Conservation (phyloP, 2,329 filamentous ascomycete species). For the Tetracladium maxilliforme region DNA sequence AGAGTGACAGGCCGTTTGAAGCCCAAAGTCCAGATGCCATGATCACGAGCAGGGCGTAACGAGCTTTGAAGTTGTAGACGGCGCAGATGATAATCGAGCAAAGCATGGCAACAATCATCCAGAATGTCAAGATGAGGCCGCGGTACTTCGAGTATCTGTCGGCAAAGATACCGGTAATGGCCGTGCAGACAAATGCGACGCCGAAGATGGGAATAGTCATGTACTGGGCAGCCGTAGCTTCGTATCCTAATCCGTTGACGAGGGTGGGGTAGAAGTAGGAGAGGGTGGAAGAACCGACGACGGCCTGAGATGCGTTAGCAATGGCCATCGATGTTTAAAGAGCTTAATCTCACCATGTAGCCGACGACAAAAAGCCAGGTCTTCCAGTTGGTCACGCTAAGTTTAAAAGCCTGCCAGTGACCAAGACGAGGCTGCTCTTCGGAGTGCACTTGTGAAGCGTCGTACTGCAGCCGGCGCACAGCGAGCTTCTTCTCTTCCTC, state of each 20-base stretch:
- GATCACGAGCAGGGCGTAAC: slow-evolving; percentile 31
- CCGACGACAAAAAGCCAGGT: slow-evolving; percentile 24
- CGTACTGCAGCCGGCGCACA: slow-evolving; percentile 21
- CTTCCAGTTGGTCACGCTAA: no score
- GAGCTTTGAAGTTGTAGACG: slow-evolving; percentile 27
- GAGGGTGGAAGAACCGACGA: slow-evolving; percentile 29
- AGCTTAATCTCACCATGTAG: slow-evolving; percentile 20
- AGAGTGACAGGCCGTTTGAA: slow-evolving; percentile 28
- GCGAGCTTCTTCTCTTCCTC: slow-evolving; percentile 20
- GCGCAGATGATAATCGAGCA: slow-evolving; percentile 13
- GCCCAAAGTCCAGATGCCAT: slow-evolving; percentile 35
- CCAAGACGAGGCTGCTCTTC: slow-evolving; percentile 23
- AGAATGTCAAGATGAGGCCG: slow-evolving; percentile 27
- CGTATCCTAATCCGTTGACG: slow-evolving; percentile 34
- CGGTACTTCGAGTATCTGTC: slow-evolving; percentile 25
- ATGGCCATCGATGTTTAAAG: slow-evolving; percentile 3
- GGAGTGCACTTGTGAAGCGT: slow-evolving; percentile 20
- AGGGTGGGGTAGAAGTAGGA: slow-evolving; percentile 39
- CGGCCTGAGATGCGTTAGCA: slow-evolving; percentile 5
- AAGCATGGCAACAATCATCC: slow-evolving; percentile 19
- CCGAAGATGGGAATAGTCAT: slow-evolving; percentile 37
- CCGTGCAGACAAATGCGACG: slow-evolving; percentile 29
- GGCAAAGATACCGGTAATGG: slow-evolving; percentile 25
- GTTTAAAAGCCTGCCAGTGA: slow-evolving; percentile 19
- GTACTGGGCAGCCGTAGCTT: slow-evolving; percentile 27